Conservation (phyloP, 257 asterid species). For the Prunella vulgaris region DNA sequence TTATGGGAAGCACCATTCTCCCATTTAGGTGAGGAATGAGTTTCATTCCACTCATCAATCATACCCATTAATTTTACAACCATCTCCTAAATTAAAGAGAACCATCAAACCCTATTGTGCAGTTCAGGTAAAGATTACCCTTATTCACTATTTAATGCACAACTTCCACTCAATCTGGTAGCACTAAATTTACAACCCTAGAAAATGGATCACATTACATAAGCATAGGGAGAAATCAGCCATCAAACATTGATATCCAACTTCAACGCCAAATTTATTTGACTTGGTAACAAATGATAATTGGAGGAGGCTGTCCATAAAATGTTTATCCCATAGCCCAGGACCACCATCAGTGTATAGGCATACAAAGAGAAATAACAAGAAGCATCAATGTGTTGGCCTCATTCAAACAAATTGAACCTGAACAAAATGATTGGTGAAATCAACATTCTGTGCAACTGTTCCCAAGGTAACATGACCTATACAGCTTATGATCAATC, state of each 20-base stretch:
- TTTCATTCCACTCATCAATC: no score
- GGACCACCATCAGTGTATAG: conserved; percentile 67
- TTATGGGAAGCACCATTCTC: no score
- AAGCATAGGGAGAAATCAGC: not conserved
- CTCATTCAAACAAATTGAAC: conserved; percentile 74
- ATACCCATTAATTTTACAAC: not conserved
- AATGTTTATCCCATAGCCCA: conserved; percentile 66
- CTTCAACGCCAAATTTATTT: not conserved
- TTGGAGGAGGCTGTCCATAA: conserved; percentile 69
- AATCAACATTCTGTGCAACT: not conserved
- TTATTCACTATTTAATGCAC: not conserved
- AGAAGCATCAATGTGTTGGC: conserved; percentile 54
- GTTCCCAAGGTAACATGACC: not conserved
- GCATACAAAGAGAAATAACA: conserved; percentile 47
- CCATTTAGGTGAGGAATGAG: no score
- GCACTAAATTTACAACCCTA: not conserved
- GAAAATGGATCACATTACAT: not conserved
- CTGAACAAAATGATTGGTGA: not conserved
- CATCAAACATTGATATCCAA: not conserved
- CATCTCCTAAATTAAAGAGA: not conserved
- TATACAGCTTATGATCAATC: conserved; percentile 4
- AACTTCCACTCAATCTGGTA: not conserved
- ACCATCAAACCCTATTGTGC: not conserved
- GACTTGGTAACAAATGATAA: conserved; percentile 64
- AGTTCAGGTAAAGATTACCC: not conserved